Conservation (phyloP, 768 basidiomycete species). For the Punctularia strigosozonata region DNA sequence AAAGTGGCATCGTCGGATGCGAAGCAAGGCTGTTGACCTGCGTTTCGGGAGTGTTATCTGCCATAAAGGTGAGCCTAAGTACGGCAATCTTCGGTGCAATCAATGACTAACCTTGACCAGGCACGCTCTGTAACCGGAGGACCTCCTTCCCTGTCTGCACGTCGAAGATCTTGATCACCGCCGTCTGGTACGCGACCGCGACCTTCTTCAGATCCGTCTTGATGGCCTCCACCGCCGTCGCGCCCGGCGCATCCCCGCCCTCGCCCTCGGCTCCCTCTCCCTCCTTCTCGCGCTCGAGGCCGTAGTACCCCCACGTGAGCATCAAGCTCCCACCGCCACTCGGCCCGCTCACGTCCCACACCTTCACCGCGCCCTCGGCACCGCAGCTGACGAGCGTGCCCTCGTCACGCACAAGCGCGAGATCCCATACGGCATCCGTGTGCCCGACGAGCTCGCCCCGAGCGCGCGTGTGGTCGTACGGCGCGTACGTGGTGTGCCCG, state of each 20-base stretch:
- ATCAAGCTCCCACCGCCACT: slow-evolving; percentile 53
- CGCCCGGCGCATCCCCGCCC: slow-evolving; percentile 38
- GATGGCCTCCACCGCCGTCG: slow-evolving; percentile 76
- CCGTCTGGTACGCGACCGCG: slow-evolving; percentile 84
- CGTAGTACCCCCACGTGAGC: slow-evolving; percentile 73
- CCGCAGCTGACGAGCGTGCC: slow-evolving; percentile 80
- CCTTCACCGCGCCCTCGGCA: slow-evolving; percentile 85
- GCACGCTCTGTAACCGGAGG: slow-evolving; percentile 45
- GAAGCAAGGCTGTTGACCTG: slow-evolving; percentile 83
- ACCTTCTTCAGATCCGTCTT: slow-evolving; percentile 78
- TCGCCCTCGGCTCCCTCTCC: slow-evolving; percentile 36
- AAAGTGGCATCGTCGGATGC: slow-evolving; percentile 80
- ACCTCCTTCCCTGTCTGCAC: slow-evolving; percentile 80
- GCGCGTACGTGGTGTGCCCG: slow-evolving; percentile 81
- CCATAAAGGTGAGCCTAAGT: slow-evolving; percentile 2
- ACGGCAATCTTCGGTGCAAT: neutral
- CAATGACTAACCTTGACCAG: slow-evolving; percentile 37
- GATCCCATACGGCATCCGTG: slow-evolving; percentile 94
- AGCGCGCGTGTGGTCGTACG: slow-evolving; percentile 71
- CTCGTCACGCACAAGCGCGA: slow-evolving; percentile 76
- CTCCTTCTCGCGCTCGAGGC: slow-evolving; percentile 39
- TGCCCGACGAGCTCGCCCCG: slow-evolving; percentile 82
- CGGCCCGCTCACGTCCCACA: slow-evolving; percentile 79
- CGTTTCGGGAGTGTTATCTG: slow-evolving; percentile 64
- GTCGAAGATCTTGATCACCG: slow-evolving; percentile 84